Conservation (phyloP, 108 stramenopile genomes). For the Nitzschia inconspicua region DNA sequence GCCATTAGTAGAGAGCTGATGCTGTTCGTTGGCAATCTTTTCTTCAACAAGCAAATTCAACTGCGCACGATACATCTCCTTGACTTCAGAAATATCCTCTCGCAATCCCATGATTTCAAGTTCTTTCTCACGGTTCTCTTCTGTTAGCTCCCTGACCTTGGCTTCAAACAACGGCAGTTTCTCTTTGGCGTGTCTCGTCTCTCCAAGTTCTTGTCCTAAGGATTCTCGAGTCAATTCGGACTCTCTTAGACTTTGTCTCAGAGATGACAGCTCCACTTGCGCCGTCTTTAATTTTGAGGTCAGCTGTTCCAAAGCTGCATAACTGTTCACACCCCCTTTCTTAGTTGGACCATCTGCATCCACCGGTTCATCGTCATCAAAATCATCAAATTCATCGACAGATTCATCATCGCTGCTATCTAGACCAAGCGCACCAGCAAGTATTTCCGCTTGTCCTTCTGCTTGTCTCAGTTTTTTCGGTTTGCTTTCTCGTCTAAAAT, state of each 20-base stretch:
- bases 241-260: conserved; percentile 50
- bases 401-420: conserved; percentile 56
- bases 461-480: conserved; percentile 56
- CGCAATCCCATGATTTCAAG: conserved; percentile 66
- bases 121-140: conserved; percentile 59
- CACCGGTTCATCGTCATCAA: conserved; percentile 18
- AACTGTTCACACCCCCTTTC: conserved; percentile 34
- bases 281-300: conserved; percentile 59
- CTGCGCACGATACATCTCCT: conserved; percentile 62
- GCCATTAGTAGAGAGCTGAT: no score
- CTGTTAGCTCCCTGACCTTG: conserved; percentile 58
- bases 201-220: conserved; percentile 53
- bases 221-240: conserved; percentile 59
- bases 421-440: conserved; percentile 60
- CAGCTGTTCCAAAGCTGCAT: conserved; percentile 76
- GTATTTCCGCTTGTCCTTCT: conserved; percentile 67
- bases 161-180: conserved; percentile 68
- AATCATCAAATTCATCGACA: conserved; percentile 19
- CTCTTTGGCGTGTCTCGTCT: conserved; percentile 58
- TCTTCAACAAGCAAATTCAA: conserved; percentile 72
- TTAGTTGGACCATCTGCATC: conserved; percentile 8
- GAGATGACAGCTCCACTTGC: conserved; percentile 51
- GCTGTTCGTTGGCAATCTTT: no score
- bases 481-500: conserved; percentile 17
- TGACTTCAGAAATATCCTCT: conserved; percentile 74